Evolutionary conservation across 2,329 filamentous ascomycete species (phyloP).

Genomic region (Phialophora chinensis): DNA sequence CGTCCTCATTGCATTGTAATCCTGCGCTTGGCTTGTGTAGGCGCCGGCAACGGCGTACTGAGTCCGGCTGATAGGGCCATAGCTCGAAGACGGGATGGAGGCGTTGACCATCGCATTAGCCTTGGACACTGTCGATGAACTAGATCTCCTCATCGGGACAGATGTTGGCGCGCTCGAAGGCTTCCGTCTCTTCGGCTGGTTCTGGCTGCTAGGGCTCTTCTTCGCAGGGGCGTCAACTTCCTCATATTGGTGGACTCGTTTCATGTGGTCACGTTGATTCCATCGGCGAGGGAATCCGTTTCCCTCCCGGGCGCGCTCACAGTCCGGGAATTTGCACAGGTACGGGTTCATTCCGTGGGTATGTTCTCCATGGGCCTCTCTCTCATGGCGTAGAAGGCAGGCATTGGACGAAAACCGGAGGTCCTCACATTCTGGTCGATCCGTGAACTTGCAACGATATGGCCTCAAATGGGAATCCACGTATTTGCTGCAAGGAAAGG

Average conservation of each 20-base stretch:
- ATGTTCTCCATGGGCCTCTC: conserved; percentile 94
- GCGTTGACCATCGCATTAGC: conserved; percentile 29
- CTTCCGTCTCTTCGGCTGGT: conserved; percentile 36
- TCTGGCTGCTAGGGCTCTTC: conserved; percentile 22
- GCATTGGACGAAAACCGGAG: conserved; percentile 93
- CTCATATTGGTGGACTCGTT: conserved; percentile 77
- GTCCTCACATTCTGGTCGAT: conserved; percentile 75
- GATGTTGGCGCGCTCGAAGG: conserved; percentile 24
- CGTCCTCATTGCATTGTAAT: conserved; percentile 30
- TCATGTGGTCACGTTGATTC: conserved; percentile 98
- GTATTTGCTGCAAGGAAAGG: conserved; percentile 73
- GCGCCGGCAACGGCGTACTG: conserved; percentile 26
- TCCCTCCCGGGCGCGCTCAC: conserved; percentile 79
- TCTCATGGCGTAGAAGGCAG: conserved; percentile 90
- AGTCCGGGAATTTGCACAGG: conserved; percentile 84
- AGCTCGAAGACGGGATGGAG: conserved; percentile 21
- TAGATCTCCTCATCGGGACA: conserved; percentile 39
- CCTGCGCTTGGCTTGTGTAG: conserved; percentile 26
- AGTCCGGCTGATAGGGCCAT: conserved; percentile 28
- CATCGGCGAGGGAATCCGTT: conserved; percentile 94
- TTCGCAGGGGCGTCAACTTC: conserved; percentile 37
- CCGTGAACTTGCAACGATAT: conserved; percentile 78
- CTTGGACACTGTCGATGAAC: conserved; percentile 36
- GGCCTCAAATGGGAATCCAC: conserved; percentile 96
- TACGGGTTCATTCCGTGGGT: conserved; percentile 93